phyloP scores from a whole-genome alignment of 2,329 filamentous ascomycete genomes.

The Pseudocercospora musae region DNA sequence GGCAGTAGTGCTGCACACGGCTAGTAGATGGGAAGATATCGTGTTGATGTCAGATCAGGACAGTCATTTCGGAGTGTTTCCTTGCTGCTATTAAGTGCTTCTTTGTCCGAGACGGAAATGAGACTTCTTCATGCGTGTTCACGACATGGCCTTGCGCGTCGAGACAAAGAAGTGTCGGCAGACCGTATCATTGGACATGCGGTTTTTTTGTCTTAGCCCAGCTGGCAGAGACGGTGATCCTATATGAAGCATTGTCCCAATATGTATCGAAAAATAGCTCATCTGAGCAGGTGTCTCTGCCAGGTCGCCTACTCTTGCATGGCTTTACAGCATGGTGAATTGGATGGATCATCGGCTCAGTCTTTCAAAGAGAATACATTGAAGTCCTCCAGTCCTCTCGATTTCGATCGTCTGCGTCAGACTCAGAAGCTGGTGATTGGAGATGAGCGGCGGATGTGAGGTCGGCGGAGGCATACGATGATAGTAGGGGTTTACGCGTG shows the following conservation, averaged over 20 bases:
- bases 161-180: not conserved
- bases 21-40: not conserved
- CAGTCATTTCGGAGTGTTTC: not conserved
- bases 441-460: not conserved
- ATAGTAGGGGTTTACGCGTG: too few relatives aligned
- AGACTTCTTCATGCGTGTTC: constrained; percentile 14
- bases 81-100: not conserved
- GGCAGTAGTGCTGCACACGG: not conserved
- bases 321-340: too few relatives aligned
- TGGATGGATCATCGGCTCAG: too few relatives aligned
- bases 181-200: not conserved
- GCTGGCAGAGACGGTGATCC: not conserved
- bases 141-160: not conserved
- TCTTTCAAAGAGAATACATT: too few relatives aligned
- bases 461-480: not conserved
- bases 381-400: not conserved
- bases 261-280: not conserved
- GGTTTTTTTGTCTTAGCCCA: not conserved
- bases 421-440: not conserved
- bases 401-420: not conserved
- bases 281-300: not conserved
- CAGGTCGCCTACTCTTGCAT: too few relatives aligned
- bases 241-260: not conserved
- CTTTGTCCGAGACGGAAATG: constrained; percentile 14
- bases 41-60: not conserved